Evolutionary conservation across 2,329 filamentous ascomycete species (phyloP), one percentile per base, ranked within the genome.

Genomic region (Trichophyton rubrum): DNA sequence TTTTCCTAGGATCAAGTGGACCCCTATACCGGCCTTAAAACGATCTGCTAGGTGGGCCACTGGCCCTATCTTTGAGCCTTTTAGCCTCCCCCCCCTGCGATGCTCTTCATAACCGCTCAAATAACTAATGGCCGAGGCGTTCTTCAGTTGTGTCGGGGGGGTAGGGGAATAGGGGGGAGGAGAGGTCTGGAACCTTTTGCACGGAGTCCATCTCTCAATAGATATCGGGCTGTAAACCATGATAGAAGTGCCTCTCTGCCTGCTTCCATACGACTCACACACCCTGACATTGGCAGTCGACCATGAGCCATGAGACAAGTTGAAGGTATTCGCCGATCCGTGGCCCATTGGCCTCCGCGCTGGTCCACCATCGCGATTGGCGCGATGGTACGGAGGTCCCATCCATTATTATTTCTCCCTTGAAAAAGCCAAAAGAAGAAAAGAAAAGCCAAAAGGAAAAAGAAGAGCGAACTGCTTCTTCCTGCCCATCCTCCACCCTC

Each of bases 241-340:
- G 33, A 13, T 13, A 38, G 33, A 38, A 3, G 2, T 13, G 9
- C 1, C 30, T 33, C 30, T n/a, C n/a, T n/a, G n/a, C n/a, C n/a
- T n/a, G 22, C 22, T 24, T 30, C 6, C 27, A 30, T 30, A 30
- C 6, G 6, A 30, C 27, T 1, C 27, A 30, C 27, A 30, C 27
- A 30, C 27, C 27, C 27, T 30, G 27, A 30, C 27, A 6, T 30
- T 38, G 33, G 33, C 33, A 3, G 33, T 38, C 33, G 33, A 38
- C 22, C 11, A 24, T 53, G 49, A 53, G 49, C 22, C 22, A 24
- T 53, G 49, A 33, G 49, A 53, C 49, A 24, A 53, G 49, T 30
- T n/a, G 49, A 53, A 33, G 49, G 33, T 53, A 53, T 53, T 53
- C 49, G 49, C 49, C 49, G 49, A 53, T 53, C 49, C 49, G 49